These are phyloP conservation scores for Aspergillus floridensis DNA, from an alignment of 2,329 filamentous ascomycete species.

Conservation along the genomic window DNA sequence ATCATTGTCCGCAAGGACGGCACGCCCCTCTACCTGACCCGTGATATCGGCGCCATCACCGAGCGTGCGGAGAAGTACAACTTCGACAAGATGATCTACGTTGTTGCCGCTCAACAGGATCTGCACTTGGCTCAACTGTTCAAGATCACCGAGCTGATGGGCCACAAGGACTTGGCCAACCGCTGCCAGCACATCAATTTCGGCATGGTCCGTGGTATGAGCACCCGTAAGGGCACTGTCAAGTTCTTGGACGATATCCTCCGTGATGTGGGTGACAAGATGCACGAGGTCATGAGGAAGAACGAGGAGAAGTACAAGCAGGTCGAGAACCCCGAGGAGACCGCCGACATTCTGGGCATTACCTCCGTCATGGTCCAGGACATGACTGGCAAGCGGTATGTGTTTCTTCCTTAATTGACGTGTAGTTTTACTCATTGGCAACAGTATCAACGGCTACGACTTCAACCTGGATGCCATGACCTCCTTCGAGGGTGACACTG, in stretches of 20 bases:
- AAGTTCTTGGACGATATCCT: constrained; percentile 73
- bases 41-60: constrained; percentile 65
- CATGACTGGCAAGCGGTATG: constrained; percentile 87
- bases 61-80: constrained; percentile 62
- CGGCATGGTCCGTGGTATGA: constrained; percentile 66
- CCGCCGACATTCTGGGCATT: constrained; percentile 86
- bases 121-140: constrained; percentile 64
- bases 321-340: constrained; percentile 75
- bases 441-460: constrained; percentile 60
- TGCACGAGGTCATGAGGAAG: constrained; percentile 95
- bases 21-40: constrained; percentile 65
- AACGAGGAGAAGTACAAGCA: constrained; percentile 89
- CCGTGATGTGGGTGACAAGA: constrained; percentile 80
- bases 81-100: constrained; percentile 68
- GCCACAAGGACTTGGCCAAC: constrained; percentile 57
- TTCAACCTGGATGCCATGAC: constrained; percentile 66
- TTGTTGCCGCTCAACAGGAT: constrained; percentile 64
- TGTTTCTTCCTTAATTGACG: neutral
- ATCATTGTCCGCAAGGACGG: constrained; percentile 67
- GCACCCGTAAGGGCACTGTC: constrained; percentile 66
- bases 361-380: constrained; percentile 97
- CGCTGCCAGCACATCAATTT: constrained; percentile 65
- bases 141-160: constrained; percentile 63
- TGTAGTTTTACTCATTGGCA: constrained; percentile 7
- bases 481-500: constrained; percentile 65